These are phyloP conservation scores for Metschnikowia rubicola DNA, from an alignment of 805 yeast genomes.

Conservation along the genomic window DNA sequence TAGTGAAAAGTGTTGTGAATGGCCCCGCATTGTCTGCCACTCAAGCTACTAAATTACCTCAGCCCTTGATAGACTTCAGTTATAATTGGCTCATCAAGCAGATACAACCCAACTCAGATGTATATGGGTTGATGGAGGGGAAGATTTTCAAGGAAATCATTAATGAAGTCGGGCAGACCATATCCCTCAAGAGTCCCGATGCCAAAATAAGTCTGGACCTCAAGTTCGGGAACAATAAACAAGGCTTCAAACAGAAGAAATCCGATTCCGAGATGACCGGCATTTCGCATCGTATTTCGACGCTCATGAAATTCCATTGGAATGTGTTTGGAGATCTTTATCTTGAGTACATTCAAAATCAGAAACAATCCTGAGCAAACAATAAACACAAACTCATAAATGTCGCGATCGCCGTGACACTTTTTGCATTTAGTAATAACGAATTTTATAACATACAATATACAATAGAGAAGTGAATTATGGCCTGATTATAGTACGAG, in stretches of 20 bases:
- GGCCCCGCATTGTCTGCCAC: constrained; percentile 12
- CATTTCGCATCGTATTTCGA: constrained; percentile 57
- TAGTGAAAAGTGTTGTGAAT: constrained; percentile 42
- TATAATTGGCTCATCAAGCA: constrained; percentile 80
- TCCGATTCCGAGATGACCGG: constrained; percentile 48
- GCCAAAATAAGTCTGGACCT: constrained; percentile 3
- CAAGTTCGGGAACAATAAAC: constrained; percentile 6
- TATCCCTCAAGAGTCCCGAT: background rate
- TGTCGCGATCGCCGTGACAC: background rate
- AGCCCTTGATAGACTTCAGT: constrained; percentile 52
- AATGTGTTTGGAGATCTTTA: constrained; percentile 76
- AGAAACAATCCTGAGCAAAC: constrained; percentile 2
- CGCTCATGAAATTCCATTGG: constrained; percentile 76
- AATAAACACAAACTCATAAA: background rate
- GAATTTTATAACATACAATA: constrained; percentile 1
- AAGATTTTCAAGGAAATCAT: constrained; percentile 53
- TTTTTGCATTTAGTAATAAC: constrained; percentile 5
- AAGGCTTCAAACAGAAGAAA: constrained; percentile 10
- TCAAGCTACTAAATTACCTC: constrained; percentile 27
- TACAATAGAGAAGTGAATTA: constrained; percentile 4
- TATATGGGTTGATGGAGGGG: constrained; percentile 72
- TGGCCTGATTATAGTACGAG: background rate
- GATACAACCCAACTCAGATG: constrained; percentile 77
- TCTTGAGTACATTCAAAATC: constrained; percentile 28
- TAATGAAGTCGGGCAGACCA: constrained; percentile 26